Base-by-base conservation (phyloP, 768 basidiomycete genomes). In the Suillus lakei region DNA sequence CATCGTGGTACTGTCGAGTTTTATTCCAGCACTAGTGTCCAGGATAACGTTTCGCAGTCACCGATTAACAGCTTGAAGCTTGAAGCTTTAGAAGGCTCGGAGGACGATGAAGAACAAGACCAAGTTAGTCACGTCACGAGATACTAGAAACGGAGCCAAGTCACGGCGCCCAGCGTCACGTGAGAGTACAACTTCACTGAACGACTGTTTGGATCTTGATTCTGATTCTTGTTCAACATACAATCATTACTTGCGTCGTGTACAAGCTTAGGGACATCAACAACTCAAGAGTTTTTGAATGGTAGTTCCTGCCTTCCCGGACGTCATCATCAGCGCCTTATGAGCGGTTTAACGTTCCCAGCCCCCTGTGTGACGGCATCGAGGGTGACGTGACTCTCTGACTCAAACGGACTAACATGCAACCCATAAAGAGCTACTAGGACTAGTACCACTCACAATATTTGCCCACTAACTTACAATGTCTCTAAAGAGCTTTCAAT, bases 401-500 rank as follows among this genome's bases (percentile, higher is more conserved):
- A 59, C 61, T 51, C 61, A 15, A 18, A 28, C 48, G 9, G 21
- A 39, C 41, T 26, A 30, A n/a, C n/a, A 30, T 44, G 26, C 36
- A 62, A 30, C 38, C 5, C 58, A 41, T 59, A 28, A 59, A 59
- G 36, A 26, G 54, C 48, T 50, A 23, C 23, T 26, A 26, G 48
- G 23, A 26, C 34, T 56, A 38, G n/a, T 12, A 23, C 5, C 18
- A 6, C 30, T 56, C 32, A 13, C 36, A 23, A 18, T 16, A 21
- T 38, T 16, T 28, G 4, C 56, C 10, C 16, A 26, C 16, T 18
- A 39, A 41, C 26, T 30, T 16, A 28, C 5, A 41, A 79, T 80
- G 79, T 71, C 76, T 23, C 68, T 81, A 58, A 73, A 71, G 44
- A 75, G 65, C 66, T 81, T 81, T 69, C 92, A 94, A 76, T 84